A percentile compares a stretch with the other conserved stretches of the same genome.
Evolutionary conservation across 2,329 filamentous ascomycete genomes (phyloP).

Genomic region (Fonsecaea nubica): DNA sequence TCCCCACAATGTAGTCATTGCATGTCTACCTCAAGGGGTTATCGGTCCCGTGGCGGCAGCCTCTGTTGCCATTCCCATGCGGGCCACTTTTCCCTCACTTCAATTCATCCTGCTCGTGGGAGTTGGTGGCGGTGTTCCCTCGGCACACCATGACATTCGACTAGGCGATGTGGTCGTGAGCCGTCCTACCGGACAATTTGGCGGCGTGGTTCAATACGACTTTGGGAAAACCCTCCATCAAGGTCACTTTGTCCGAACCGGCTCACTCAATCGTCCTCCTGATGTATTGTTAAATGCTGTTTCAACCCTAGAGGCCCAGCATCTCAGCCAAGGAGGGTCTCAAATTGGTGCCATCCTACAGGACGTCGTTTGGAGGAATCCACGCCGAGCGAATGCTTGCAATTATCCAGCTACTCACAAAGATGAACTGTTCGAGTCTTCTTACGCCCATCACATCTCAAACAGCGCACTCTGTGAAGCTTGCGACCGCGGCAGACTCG

Average conservation of each 20-base stretch:
- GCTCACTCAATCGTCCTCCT: constrained; percentile 36
- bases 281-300: constrained; percentile 37
- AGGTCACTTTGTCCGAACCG: constrained; percentile 39
- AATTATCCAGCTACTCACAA: background rate
- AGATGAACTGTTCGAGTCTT: background rate
- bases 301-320: constrained; percentile 27
- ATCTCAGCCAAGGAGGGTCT: background rate
- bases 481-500: background rate
- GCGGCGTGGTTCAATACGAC: constrained; percentile 45
- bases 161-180: constrained; percentile 42
- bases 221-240: constrained; percentile 39
- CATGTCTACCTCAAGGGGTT: constrained; percentile 37
- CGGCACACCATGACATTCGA: constrained; percentile 37
- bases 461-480: background rate
- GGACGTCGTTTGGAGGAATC: background rate
- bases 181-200: constrained; percentile 27
- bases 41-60: constrained; percentile 38
- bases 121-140: constrained; percentile 41
- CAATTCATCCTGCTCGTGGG: constrained; percentile 42
- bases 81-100: constrained; percentile 36
- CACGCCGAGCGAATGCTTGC: constrained; percentile 25
- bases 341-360: background rate
- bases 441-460: background rate
- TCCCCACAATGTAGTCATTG: constrained; percentile 38
- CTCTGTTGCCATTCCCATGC: constrained; percentile 36